Evolutionary conservation across 352 stramenopile genomes (phyloP), one percentile per base, ranked within the genome.

Genomic region (Phytophthora podocarpi): DNA sequence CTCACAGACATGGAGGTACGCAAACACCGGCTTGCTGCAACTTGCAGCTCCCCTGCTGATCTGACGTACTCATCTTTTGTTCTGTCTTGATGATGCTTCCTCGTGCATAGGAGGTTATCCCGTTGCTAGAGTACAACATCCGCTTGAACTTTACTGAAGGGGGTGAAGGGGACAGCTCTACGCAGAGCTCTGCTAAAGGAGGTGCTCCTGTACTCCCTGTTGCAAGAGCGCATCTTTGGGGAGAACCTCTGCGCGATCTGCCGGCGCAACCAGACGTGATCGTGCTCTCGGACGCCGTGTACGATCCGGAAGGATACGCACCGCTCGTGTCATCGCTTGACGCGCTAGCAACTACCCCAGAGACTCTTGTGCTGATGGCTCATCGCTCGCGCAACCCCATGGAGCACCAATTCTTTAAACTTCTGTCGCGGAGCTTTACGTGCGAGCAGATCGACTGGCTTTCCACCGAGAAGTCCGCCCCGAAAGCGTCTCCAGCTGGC

Each of bases 321-420:
- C 84, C 84, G 35, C 71, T 93, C 16, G 78, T 93, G 24, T 52
- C 66, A 34, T 91, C 82, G 46, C 68, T 93, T 1, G 39, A 70
- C 16, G 54, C 71, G 11, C 60, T 93, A 5, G 69, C 79, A 5
- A 59, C 23, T 15, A 60, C 64, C 0, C 42, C 70, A 0, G 24
- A 66, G 23, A 90, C 81, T 16, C 66, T 72, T 1, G 78, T 92
- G 23, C 67, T 92, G 43, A 92, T 94, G 82, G 80, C 82, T 11
- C 81, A 94, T 55, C 72, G 83, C 32, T 92, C 82, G 36, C 72
- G 85, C 16, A 90, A 94, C 64, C 82, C 85, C 1, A 88, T 87
- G 77, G 85, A 94, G 56, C 74, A 92, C 37, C 66, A 92, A 47
- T 92, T 94, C 58, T 94, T 94, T 70, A 70, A 85, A 28, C 53